Evolutionary conservation across 108 stramenopile species (phyloP).

Genomic region (Heterococcus sp.): DNA sequence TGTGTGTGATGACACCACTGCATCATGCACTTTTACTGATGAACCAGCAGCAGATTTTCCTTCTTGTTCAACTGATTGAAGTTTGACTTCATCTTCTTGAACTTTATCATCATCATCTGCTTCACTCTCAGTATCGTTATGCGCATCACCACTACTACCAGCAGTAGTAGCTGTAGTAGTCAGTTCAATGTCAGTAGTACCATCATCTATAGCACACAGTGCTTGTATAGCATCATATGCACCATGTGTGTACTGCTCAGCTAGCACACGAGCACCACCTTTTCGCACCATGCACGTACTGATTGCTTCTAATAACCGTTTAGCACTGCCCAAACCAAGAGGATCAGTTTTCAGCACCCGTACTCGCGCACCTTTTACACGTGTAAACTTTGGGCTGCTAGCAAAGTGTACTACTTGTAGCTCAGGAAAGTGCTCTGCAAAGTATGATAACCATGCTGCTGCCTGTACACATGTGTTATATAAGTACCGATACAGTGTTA

Average conservation of each 20-base stretch:
- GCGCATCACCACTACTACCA: no score
- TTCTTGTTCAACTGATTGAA: no score
- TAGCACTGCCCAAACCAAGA: neutral
- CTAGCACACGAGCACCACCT: neutral
- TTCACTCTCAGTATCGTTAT: neutral
- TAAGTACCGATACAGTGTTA: neutral
- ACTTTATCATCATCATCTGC: neutral
- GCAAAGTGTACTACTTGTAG: neutral
- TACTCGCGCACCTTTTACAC: neutral
- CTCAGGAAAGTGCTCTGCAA: neutral
- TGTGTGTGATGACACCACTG: no score
- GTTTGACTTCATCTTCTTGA: neutral
- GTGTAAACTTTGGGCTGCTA: neutral
- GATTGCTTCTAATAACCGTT: neutral
- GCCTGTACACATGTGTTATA: neutral
- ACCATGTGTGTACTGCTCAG: no score
- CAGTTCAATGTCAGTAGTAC: no score
- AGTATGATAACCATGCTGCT: neutral
- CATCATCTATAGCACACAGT: no score
- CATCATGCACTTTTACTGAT: no score
- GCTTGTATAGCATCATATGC: no score
- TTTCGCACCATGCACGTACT: neutral
- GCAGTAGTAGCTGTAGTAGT: no score
- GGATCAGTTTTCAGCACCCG: neutral
- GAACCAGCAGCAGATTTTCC: no score